phyloP scores from a whole-genome alignment of 176 grass and related monocot species.

The Raddia guianensis region DNA sequence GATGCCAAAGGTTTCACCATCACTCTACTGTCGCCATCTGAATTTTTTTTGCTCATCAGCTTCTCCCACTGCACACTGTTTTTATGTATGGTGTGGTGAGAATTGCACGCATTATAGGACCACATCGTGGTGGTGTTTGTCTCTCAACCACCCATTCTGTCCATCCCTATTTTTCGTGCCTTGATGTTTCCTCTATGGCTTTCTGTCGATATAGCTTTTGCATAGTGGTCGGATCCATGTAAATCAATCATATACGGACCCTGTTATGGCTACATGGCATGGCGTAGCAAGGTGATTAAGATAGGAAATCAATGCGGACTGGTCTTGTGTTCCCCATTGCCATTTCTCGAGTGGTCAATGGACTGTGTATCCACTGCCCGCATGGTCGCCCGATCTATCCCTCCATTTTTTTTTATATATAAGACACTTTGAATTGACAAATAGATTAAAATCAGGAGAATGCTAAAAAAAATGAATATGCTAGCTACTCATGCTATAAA shows the following conservation, averaged over 20 bases:
- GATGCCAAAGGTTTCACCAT: too few species aligned
- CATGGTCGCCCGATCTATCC: background rate
- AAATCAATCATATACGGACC: background rate
- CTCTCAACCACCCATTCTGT: constrained; percentile 29
- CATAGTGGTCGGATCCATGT: constrained; percentile 15
- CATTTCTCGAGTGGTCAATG: background rate
- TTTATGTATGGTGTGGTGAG: constrained; percentile 19
- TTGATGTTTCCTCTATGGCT: background rate
- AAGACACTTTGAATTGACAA: too few species aligned
- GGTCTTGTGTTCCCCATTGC: background rate
- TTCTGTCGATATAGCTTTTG: constrained; percentile 24
- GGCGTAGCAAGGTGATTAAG: background rate
- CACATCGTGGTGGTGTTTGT: constrained; percentile 27
- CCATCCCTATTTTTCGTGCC: background rate
- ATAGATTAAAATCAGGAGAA: too few species aligned
- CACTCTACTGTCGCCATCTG: background rate
- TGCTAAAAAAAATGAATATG: too few species aligned
- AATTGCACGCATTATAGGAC: constrained; percentile 26
- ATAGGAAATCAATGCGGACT: background rate
- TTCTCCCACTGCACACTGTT: background rate
- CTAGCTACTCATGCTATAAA: too few species aligned
- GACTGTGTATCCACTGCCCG: background rate
- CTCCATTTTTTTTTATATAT: too few species aligned
- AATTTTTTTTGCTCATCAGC: background rate
- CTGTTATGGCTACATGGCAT: background rate